Evolutionary conservation across 2,329 filamentous ascomycete genomes (phyloP).

Genomic region (Penicillium sp.): DNA sequence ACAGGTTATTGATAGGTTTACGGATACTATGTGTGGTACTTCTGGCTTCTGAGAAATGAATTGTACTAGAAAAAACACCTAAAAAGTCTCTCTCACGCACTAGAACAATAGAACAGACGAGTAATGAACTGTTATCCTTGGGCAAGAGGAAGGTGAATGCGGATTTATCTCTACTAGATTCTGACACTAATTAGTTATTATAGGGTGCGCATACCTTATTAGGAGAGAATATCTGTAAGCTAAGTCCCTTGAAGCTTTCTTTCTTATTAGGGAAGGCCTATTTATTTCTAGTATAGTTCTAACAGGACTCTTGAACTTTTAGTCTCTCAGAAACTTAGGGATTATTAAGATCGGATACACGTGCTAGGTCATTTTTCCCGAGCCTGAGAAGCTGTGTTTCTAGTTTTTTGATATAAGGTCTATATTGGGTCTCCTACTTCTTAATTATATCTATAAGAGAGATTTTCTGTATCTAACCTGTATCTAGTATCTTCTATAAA

Average conservation of each 20-base stretch:
- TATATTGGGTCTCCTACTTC: slow-evolving; percentile 18
- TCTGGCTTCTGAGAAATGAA: slow-evolving; percentile 8
- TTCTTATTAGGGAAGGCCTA: too few relatives aligned
- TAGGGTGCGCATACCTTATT: neutral
- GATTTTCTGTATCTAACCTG: slow-evolving; percentile 13
- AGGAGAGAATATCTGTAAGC: neutral
- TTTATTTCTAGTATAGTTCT: too few relatives aligned
- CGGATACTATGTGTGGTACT: slow-evolving; percentile 9
- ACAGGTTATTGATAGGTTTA: slow-evolving; percentile 13
- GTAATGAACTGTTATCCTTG: slow-evolving; percentile 5
- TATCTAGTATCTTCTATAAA: too few relatives aligned
- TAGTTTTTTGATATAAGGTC: slow-evolving; percentile 18
- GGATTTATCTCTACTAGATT: slow-evolving; percentile 16
- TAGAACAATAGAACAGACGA: slow-evolving; percentile 8
- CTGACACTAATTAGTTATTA: neutral
- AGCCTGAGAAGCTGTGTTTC: slow-evolving; percentile 13
- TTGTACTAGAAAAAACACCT: slow-evolving; percentile 9
- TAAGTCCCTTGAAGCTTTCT: slow-evolving; percentile 11
- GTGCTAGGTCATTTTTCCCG: slow-evolving; percentile 9
- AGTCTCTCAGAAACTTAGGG: too few relatives aligned
- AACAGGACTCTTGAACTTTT: too few relatives aligned
- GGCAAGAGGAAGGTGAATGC: slow-evolving; percentile 14
- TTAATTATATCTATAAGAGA: slow-evolving; percentile 14
- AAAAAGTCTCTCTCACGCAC: slow-evolving; percentile 11
- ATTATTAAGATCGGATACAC: too few relatives aligned